Conservation (phyloP, 495 filamentous ascomycete species). For the Hypoxylon lienhwacheense region DNA sequence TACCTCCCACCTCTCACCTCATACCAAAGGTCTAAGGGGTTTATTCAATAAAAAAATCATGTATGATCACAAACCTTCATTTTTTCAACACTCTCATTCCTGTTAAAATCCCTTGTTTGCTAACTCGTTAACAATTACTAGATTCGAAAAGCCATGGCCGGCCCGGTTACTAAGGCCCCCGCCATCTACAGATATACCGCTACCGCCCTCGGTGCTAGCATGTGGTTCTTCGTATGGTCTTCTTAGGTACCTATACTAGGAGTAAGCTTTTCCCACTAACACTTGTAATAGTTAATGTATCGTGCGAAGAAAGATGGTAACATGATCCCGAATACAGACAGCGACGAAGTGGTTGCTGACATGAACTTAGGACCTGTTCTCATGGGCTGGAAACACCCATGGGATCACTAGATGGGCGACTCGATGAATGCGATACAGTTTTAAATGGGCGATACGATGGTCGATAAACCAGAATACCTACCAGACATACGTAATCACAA, state of each 20-base stretch:
- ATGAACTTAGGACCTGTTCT: conserved; percentile 62
- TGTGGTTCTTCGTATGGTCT: conserved; percentile 95
- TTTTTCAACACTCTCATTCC: no score
- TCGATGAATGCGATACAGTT: background rate
- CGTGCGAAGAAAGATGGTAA: conserved; percentile 88
- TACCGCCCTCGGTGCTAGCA: conserved; percentile 85
- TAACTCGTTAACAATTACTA: background rate
- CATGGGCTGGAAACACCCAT: conserved; percentile 94
- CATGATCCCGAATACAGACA: conserved; percentile 11
- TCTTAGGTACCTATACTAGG: background rate
- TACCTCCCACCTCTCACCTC: no score
- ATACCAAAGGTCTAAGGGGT: no score
- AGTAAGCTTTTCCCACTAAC: background rate
- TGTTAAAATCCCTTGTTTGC: background rate
- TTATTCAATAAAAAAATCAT: no score
- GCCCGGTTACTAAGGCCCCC: conserved; percentile 57
- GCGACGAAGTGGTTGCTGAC: conserved; percentile 33
- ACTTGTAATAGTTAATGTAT: conserved; percentile 74
- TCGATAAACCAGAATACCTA: no score
- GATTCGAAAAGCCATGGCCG: conserved; percentile 33
- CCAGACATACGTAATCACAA: no score
- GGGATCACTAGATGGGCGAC: conserved; percentile 81
- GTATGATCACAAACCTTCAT: no score
- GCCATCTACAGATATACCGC: conserved; percentile 81
- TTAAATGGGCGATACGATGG: conserved; percentile 3